These are phyloP conservation scores for Apiospora sp. DNA, from an alignment of 2,329 filamentous ascomycete genomes.

Conservation along the genomic window DNA sequence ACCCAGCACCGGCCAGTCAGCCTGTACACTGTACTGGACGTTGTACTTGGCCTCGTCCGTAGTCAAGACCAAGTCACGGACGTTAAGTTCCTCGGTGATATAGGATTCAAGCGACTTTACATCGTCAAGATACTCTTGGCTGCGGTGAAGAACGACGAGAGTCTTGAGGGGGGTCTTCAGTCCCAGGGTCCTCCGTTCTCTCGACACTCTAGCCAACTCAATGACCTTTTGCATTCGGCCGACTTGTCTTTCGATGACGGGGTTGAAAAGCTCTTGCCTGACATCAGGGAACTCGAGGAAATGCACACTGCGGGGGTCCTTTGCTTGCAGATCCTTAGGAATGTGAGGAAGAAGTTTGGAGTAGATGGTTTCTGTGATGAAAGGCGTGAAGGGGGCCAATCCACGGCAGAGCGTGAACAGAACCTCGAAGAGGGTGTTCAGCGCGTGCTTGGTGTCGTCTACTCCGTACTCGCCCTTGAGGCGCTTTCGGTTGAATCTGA, in stretches of 20 bases:
- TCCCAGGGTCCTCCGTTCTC: constrained; percentile 84
- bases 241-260: constrained; percentile 84
- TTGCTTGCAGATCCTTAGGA: constrained; percentile 70
- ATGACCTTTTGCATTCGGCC: constrained; percentile 95
- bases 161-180: constrained; percentile 93
- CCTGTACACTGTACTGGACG: constrained; percentile 87
- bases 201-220: constrained; percentile 84
- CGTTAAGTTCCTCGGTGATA: constrained; percentile 89
- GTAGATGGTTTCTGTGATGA: constrained; percentile 96
- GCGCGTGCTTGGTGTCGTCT: constrained; percentile 85
- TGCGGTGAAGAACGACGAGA: constrained; percentile 86
- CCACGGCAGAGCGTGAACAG: constrained; percentile 88
- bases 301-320: constrained; percentile 87
- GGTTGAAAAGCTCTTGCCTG: constrained; percentile 85
- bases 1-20: constrained; percentile 92
- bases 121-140: constrained; percentile 84
- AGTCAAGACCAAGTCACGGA: constrained; percentile 84
- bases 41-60: constrained; percentile 90
- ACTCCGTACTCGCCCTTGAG: constrained; percentile 89
- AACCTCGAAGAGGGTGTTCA: constrained; percentile 95
- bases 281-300: constrained; percentile 92
- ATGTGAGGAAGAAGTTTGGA: constrained; percentile 83
- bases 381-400: constrained; percentile 93
- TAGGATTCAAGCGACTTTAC: constrained; percentile 87
- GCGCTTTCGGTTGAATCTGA: constrained; percentile 67